A percentile compares a stretch with the other conserved stretches of the same genome.
Evolutionary conservation across 345 rosid species (phyloP).

Genomic region (Gossypium stocksii): DNA sequence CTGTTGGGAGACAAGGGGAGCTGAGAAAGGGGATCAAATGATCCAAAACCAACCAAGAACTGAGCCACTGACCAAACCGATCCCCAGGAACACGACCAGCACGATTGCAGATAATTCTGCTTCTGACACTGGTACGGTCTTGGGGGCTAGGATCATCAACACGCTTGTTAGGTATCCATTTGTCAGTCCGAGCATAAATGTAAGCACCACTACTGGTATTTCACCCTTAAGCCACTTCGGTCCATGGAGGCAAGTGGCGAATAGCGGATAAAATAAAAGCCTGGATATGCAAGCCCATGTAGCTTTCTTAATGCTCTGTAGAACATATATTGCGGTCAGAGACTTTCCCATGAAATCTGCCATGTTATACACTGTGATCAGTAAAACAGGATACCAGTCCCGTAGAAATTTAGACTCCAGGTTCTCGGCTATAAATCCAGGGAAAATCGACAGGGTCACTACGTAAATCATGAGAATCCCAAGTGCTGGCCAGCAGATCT

Average conservation of each 20-base stretch:
- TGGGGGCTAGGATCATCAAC: slow-evolving; percentile 77
- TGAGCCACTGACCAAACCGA: slow-evolving; percentile 75
- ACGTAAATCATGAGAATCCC: slow-evolving; percentile 59
- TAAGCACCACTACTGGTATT: slow-evolving; percentile 53
- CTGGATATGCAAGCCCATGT: slow-evolving; percentile 63
- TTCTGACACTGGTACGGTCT: slow-evolving; percentile 59
- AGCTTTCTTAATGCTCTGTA: slow-evolving; percentile 48
- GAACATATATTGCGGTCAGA: slow-evolving; percentile 51
- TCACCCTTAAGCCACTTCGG: slow-evolving; percentile 78
- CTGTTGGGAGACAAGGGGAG: not conserved
- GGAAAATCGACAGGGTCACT: slow-evolving; percentile 80
- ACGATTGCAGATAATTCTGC: slow-evolving; percentile 77
- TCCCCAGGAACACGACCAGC: slow-evolving; percentile 66
- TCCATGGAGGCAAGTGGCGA: slow-evolving; percentile 68
- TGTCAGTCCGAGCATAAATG: slow-evolving; percentile 69
- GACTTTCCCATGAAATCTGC: slow-evolving; percentile 82
- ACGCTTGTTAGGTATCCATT: slow-evolving; percentile 88
- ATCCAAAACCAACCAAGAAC: slow-evolving; percentile 87
- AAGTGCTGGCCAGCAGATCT: slow-evolving; percentile 50
- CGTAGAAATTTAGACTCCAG: slow-evolving; percentile 46
- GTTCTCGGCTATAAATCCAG: slow-evolving; percentile 73
- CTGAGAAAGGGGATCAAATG: slow-evolving; percentile 26
- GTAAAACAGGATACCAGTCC: slow-evolving; percentile 81
- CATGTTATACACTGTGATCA: slow-evolving; percentile 67
- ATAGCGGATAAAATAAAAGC: slow-evolving; percentile 72